Conservation (phyloP, 2,329 filamentous ascomycete genomes). For the Aspergillus caelatus region DNA sequence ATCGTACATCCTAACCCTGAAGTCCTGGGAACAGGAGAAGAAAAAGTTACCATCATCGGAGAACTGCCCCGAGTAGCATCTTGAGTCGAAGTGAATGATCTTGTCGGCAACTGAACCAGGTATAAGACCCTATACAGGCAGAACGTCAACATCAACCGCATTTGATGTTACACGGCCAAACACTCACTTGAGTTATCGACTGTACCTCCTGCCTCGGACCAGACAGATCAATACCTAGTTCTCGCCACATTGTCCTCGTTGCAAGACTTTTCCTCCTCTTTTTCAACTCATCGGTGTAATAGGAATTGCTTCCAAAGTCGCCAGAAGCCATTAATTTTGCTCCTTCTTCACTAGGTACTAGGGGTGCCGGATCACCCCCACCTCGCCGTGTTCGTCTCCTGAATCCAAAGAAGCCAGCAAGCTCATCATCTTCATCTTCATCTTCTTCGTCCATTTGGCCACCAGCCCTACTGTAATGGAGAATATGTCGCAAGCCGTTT, state of each 20-base stretch:
- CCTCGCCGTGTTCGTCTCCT: slow-evolving; percentile 50
- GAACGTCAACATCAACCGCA: slow-evolving; percentile 3
- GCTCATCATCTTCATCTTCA: slow-evolving; percentile 35
- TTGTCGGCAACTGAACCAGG: slow-evolving; percentile 78
- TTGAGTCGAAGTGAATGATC: slow-evolving; percentile 81
- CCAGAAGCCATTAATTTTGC: slow-evolving; percentile 79
- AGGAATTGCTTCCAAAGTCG: slow-evolving; percentile 72
- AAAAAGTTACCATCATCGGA: slow-evolving; percentile 98
- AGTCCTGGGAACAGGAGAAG: slow-evolving; percentile 88
- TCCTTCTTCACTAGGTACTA: slow-evolving; percentile 79
- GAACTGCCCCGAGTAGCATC: slow-evolving; percentile 94
- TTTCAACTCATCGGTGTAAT: slow-evolving; percentile 51
- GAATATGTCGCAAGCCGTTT: slow-evolving; percentile 56
- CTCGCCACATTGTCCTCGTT: slow-evolving; percentile 75
- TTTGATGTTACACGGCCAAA: background rate
- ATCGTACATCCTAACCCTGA: slow-evolving; percentile 95
- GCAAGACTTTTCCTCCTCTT: slow-evolving; percentile 66
- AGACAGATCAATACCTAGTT: slow-evolving; percentile 70
- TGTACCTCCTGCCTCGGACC: slow-evolving; percentile 64
- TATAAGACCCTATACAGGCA: slow-evolving; percentile 65
- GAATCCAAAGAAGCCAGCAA: slow-evolving; percentile 39
- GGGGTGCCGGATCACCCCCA: slow-evolving; percentile 66
- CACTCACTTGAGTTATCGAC: slow-evolving; percentile 68
- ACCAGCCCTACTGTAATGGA: slow-evolving; percentile 39
- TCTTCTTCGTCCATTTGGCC: slow-evolving; percentile 31